Base-by-base conservation (phyloP, 2,329 filamentous ascomycete genomes). In the Diaporthe sp. region DNA sequence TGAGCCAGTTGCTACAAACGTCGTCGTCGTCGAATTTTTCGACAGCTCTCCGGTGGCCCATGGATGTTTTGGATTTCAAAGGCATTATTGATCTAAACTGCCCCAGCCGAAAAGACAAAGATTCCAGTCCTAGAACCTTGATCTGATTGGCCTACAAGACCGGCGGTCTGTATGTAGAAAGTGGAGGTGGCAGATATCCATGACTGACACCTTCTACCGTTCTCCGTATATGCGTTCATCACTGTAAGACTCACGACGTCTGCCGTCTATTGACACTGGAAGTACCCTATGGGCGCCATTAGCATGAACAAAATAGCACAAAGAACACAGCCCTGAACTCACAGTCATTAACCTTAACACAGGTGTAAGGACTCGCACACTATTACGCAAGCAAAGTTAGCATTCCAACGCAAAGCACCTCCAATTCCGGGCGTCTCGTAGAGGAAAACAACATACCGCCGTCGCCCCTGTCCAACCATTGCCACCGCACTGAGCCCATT, bases 301-400 rank as follows among this genome's bases (percentile, higher is more conserved):
- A 47, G 61, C 15, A 30, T 10, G 4, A 6, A 13, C 15, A 19
- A 38, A 0, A 42, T 5, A 22, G 15, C 30, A 19, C 3, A 5
- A 5, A 28, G 3, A 22, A 19, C 10, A 1, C 25, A 10, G 10
- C 2, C 8, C 6, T 4, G 4, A 50, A 42, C 61, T 66, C 35
- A 66, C 61, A 50, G 19, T 66, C 61, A 7, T 66, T 66, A 19
- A 66, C 42, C 61, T 66, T 66, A 10, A 50, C 61, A 4, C 61
- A 66, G 12, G 61, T 66, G 3, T 66, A 50, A 4, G 61, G 61
- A n/a, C 61, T 50, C 19, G 19, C 61, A 22, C 61, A 66, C 61
- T 66, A 25, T 19, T 1, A 30, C 2, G 33, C 13, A 57, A 22
- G 5, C 6, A 22, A 3, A 58, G 6, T 60, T 13, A 60, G 55